Evolutionary conservation across 2,329 filamentous ascomycete species (phyloP), one percentile per base, ranked within the genome.

Genomic region (Scopulariopsis brevicaulis): DNA sequence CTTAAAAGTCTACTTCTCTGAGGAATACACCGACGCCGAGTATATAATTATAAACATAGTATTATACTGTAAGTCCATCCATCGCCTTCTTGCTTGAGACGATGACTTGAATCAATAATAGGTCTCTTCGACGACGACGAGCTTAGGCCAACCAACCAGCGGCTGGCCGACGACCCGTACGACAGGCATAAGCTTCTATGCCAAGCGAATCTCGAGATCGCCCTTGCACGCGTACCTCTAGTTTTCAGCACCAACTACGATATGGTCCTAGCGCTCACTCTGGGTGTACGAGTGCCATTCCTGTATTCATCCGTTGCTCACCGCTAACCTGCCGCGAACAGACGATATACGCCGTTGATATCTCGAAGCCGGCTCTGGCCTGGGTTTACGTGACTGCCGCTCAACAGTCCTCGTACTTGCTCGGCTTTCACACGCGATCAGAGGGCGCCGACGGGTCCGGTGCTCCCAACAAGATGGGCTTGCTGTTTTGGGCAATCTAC

Each of bases 401-500:
- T 12, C 66, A 64, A 2, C 65, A 69, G 25, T 56, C 68, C 7
- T 67, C 65, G 15, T 67, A 69, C 37, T 66, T 64, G 0, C 56
- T 69, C 1, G 67, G 67, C 12, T 69, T 67, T 18, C 67, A 69
- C 56, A 63, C 25, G 24, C 51, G 22, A 34, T 5, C 51, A 34
- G 22, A 53, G 15, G 51, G 25, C n/a, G 37, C 54, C 4, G 54
- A 46, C 12, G 24, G 2, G 54, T 46, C 46, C 11, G 55, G 52
- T 1, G 46, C 22, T 14, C 28, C 55, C 15, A 12, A 20, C 15
- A 46, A 50, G 24, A 53, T 52, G 48, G 28, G 46, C 12, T 18
- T 72, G 1, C 64, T 84, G 10, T 85, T 85, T 63, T 85, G 82
- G 82, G 73, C 70, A 43, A 68, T 79, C 0, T 85, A 84, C 61